Evolutionary conservation across 768 basidiomycete species (phyloP).

Genomic region (Hericium erinaceus): DNA sequence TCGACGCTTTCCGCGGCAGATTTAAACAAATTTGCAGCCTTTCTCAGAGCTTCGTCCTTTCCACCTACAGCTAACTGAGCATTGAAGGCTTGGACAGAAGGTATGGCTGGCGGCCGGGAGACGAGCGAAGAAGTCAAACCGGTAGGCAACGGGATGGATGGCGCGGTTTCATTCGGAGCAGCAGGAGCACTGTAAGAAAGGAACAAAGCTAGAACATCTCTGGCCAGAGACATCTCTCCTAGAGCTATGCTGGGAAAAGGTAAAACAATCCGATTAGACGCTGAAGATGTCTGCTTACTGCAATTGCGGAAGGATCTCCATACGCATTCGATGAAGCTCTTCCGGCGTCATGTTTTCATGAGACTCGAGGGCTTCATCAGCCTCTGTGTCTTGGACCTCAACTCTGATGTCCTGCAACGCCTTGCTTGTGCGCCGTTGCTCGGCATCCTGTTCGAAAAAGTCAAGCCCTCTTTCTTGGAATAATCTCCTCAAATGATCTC

Average conservation of each 20-base stretch:
- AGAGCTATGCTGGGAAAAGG: conserved; percentile 45
- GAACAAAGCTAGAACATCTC: conserved; percentile 56
- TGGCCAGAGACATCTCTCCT: conserved; percentile 74
- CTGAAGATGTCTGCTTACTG: conserved; percentile 39
- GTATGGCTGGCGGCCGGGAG: conserved; percentile 40
- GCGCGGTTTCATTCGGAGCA: neutral
- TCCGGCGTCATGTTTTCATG: conserved; percentile 58
- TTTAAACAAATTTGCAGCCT: conserved; percentile 65
- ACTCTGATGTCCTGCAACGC: conserved; percentile 16
- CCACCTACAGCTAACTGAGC: conserved; percentile 64
- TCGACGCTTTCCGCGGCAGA: conserved; percentile 63
- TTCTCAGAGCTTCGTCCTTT: conserved; percentile 72
- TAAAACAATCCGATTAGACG: too few relatives aligned
- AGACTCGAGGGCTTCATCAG: conserved; percentile 21
- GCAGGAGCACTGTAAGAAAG: conserved; percentile 26
- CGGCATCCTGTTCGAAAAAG: conserved; percentile 53
- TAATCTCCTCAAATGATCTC: conserved; percentile 57
- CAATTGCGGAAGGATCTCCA: conserved; percentile 60
- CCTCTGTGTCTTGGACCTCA: conserved; percentile 21
- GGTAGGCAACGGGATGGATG: conserved; percentile 1
- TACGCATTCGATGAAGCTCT: conserved; percentile 65
- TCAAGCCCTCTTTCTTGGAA: conserved; percentile 67
- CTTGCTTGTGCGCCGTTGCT: conserved; percentile 9
- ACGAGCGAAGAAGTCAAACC: conserved; percentile 55
- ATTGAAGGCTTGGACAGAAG: conserved; percentile 64